Evolutionary conservation across 257 asterid genomes (phyloP).

Genomic region (Scutellaria minor): DNA sequence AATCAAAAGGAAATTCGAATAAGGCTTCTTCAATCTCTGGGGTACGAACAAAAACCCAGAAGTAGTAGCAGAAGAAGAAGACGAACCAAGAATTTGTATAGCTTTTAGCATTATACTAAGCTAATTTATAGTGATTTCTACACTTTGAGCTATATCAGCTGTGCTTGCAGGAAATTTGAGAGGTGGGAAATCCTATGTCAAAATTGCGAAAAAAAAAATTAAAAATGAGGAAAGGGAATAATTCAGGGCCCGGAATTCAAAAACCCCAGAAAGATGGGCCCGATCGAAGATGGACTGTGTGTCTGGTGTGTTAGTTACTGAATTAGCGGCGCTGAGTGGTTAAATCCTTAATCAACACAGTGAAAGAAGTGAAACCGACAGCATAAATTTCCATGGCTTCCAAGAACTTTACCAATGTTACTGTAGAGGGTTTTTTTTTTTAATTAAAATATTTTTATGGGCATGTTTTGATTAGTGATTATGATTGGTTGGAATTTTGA

Average conservation of each 20-base stretch:
- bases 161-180: conserved; percentile 8
- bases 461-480: too few relatives aligned
- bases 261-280: conserved; percentile 18
- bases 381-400: background rate
- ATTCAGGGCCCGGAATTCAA: background rate
- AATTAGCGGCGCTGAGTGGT: background rate
- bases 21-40: conserved; percentile 59
- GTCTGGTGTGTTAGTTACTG: background rate
- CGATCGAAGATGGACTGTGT: conserved; percentile 24
- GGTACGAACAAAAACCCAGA: conserved; percentile 57
- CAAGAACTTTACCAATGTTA: background rate
- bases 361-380: background rate
- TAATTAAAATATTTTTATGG: too few relatives aligned
- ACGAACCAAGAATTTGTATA: conserved; percentile 70
- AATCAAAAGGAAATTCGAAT: conserved; percentile 48
- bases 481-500: too few relatives aligned
- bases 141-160: too few relatives aligned
- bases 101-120: conserved; percentile 71
- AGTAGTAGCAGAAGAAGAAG: conserved; percentile 69
- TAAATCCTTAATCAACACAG: background rate
- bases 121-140: too few relatives aligned
- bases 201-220: background rate
- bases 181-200: conserved; percentile 18
- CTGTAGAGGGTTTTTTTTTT: too few relatives aligned
- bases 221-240: background rate